phyloP scores from a whole-genome alignment of 139 green algal genomes.

The Picochlorum sp. region DNA sequence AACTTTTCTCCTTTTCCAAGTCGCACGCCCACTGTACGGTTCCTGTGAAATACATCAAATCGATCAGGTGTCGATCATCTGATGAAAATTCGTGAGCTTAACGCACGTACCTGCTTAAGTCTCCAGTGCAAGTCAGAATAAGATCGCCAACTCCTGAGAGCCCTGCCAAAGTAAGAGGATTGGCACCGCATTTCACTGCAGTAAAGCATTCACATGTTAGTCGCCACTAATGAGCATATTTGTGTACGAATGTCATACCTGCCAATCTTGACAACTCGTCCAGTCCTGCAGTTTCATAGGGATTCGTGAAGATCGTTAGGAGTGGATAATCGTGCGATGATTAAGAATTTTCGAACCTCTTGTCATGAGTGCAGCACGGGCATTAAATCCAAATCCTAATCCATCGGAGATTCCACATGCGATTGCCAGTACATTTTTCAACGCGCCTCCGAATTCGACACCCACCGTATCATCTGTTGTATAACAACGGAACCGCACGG shows the following conservation, averaged over 20 bases:
- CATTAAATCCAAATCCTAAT: conserved; percentile 49
- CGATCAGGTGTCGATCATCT: background rate
- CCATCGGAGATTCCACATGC: conserved; percentile 54
- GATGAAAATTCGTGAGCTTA: background rate
- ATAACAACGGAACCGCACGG: conserved; percentile 38
- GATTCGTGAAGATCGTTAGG: too few relatives aligned
- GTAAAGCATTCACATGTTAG: background rate
- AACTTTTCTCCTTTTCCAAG: conserved; percentile 53
- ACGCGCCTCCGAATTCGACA: conserved; percentile 51
- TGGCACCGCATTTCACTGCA: conserved; percentile 54
- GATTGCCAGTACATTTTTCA: conserved; percentile 66
- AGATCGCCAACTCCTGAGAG: conserved; percentile 78
- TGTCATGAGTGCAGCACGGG: conserved; percentile 38
- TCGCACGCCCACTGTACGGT: conserved; percentile 49
- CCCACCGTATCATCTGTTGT: conserved; percentile 46
- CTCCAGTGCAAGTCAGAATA: conserved; percentile 77
- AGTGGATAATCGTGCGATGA: too few relatives aligned
- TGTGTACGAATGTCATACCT: background rate
- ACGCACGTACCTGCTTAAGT: background rate
- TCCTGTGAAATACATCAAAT: conserved; percentile 33
- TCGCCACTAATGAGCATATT: background rate
- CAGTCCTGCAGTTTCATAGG: conserved; percentile 22
- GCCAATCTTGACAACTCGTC: conserved; percentile 64
- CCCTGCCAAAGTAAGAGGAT: conserved; percentile 70
- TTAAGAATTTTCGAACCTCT: conserved; percentile 4